Base-by-base conservation (phyloP, 1,284 basidiomycete genomes). In the Fomitopsis pinicola region DNA sequence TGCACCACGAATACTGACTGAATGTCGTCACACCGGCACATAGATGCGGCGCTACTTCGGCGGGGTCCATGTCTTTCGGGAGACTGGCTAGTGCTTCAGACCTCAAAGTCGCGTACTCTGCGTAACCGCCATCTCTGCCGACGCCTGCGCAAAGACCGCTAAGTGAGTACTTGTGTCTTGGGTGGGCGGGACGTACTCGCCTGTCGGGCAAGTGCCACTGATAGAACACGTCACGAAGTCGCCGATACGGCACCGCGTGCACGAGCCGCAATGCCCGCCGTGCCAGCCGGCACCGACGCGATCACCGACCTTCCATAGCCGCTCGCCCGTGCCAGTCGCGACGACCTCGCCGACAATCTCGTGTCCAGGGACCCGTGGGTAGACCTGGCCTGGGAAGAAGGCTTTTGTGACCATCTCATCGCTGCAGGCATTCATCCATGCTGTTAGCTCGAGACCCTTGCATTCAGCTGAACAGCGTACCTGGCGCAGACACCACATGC, bases 41-140 rank as follows among this genome's bases (percentile, higher is more conserved):
- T 22, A 94, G 82, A 60, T 95, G 83, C 2, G 92, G 90, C 5
- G 92, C 92, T 14, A 92, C 92, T n/a, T 82, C 84, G 15, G 82
- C 81, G 64, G 89, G 86, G 61, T 84, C 80, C 53, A 95, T 72
- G 5, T 73, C 77, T 3, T 88, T 81, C 8, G 92, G 92, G 67
- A 94, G 92, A 5, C 82, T 83, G 2, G 91, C 92, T 56, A 95
- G 86, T 1, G 69, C 68, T 66, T 66, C 66, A 0, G 62, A 69
- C 45, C 69, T 50, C 12, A 66, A 44, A 3, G 68, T 71, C 12
- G 63, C 64, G 53, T 68, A 71, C 57, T 69, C 67, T 5, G 67
- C 67, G 38, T 64, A 63, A 19, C 64, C 64, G 5, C 66, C 64
- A 33, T 67, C 63, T 10, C 58, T 57, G 12, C 57, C 57, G 2